These are phyloP conservation scores for Venturia oleaginea DNA, from an alignment of 2,329 filamentous ascomycete genomes.

Conservation along the genomic window DNA sequence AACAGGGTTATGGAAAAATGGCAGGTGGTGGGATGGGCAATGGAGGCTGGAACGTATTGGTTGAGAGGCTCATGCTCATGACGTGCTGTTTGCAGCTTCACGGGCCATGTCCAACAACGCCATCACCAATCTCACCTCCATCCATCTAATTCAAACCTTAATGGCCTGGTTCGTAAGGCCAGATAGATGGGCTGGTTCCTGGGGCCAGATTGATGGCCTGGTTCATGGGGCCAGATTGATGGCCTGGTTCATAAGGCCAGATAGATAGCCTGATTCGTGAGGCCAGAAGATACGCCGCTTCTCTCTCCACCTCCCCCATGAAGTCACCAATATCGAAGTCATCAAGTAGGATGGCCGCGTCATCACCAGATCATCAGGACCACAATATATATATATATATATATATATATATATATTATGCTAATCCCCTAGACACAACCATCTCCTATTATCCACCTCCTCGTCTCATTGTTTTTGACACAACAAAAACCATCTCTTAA, in stretches of 20 bases:
- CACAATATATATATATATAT: not conserved
- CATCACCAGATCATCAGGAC: not conserved
- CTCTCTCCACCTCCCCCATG: not conserved
- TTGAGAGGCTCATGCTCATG: not conserved
- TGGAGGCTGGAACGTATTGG: not conserved
- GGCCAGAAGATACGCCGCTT: too few species aligned
- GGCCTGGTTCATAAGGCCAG: not conserved
- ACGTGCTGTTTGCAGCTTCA: not conserved
- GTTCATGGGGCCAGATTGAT: not conserved
- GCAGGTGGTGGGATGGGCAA: not conserved
- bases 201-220: too few species aligned
- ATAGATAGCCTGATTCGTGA: not conserved
- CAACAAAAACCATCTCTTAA: too few species aligned
- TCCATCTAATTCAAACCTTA: too few species aligned
- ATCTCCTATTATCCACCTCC: not conserved
- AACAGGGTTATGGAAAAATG: not conserved
- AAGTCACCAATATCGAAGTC: not conserved
- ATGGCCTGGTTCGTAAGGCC: too few species aligned
- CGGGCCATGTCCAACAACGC: not conserved
- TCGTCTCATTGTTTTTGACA: not conserved
- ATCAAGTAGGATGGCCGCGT: not conserved
- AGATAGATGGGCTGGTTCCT: too few species aligned
- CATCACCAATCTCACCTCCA: too few species aligned
- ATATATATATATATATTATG: not conserved
- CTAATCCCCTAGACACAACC: not conserved